phyloP scores from a whole-genome alignment of 1,284 basidiomycete species.

The Phellopilus nigrolimitatus region DNA sequence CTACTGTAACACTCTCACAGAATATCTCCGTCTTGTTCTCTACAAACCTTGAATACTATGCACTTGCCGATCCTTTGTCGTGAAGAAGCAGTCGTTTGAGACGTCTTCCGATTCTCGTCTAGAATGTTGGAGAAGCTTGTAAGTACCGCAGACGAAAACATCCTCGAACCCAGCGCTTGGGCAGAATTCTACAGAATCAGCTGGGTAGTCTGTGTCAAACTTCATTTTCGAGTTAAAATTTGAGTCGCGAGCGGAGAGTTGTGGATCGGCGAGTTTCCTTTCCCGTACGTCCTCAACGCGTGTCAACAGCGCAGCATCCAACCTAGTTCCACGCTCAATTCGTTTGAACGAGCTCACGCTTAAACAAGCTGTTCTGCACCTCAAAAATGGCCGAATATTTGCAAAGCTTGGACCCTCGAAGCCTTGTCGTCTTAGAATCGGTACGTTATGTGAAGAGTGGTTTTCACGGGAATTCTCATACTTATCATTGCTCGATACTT shows the following conservation, averaged over 20 bases:
- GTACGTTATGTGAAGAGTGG: constrained; percentile 44
- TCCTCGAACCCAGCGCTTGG: constrained; percentile 54
- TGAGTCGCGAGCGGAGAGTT: background rate
- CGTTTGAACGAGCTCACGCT: too few relatives aligned
- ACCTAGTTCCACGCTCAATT: too few relatives aligned
- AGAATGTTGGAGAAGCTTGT: constrained; percentile 57
- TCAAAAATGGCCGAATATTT: constrained; percentile 59
- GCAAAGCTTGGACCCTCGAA: constrained; percentile 64
- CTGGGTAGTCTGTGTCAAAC: constrained; percentile 76
- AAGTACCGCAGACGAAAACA: constrained; percentile 86
- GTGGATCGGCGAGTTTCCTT: background rate
- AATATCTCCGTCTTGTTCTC: background rate
- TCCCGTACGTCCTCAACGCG: background rate
- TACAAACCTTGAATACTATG: constrained; percentile 52
- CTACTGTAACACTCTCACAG: background rate
- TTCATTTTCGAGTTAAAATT: constrained; percentile 10
- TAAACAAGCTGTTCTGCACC: too few relatives aligned
- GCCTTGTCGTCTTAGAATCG: constrained; percentile 58
- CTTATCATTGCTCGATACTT: background rate
- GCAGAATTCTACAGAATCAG: constrained; percentile 90
- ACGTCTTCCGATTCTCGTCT: constrained; percentile 3
- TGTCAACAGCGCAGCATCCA: too few relatives aligned
- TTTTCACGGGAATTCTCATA: too few relatives aligned
- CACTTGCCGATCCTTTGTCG: constrained; percentile 61
- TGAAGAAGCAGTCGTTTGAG: constrained; percentile 2